Base-by-base conservation (phyloP, 148 eudicot species). In the Polygonum maritimum region DNA sequence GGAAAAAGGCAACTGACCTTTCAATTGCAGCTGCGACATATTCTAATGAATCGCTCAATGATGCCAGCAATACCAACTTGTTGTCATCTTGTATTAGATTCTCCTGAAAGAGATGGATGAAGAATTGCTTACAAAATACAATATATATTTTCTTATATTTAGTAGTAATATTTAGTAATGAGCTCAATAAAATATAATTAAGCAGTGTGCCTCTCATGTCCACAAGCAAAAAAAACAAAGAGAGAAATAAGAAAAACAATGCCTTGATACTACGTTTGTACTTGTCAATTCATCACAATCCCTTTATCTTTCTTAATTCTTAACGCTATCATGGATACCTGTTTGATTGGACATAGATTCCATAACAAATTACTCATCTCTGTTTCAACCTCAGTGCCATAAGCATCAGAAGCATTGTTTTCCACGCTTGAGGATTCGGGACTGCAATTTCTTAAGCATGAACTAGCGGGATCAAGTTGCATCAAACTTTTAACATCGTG, bases 21-120 rank as follows among this genome's bases (percentile, higher is more conserved):
- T 89, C 99, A 78, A 96, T 92, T 62, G 99, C 91, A 79, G 92
- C 93, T 48, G 99, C 99, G 81, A 96, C 89, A 88, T 92, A 96
- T 87, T 96, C 98, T 86, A 96, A 81, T 15, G 99, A 96, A 88
- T 96, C 99, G 83, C 98, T 96, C 44, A 96, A 62, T 10, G 98
- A 96, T 75, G 99, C 99, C 82, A 96, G 78, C 35, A 96, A 82
- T 76, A 91, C 88, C 80, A 96, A 90, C 81, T 91, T 92, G 87
- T 92, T 92, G 82, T 92, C 97, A 76, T 96, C 99, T 75, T 88
- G 98, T 76, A 96, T 96, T 73, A 96, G 83, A 85, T 91, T 83
- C 73, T 96, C 99, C 99, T 96, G 89, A 86, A 87, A 36, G 74
- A 80, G 16, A 48, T 19, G 67, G 16, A 48, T 19, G 67, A 35